Evolutionary conservation across 768 basidiomycete genomes (phyloP), one percentile per base, ranked within the genome.

Genomic region (Mycena vitilis): DNA sequence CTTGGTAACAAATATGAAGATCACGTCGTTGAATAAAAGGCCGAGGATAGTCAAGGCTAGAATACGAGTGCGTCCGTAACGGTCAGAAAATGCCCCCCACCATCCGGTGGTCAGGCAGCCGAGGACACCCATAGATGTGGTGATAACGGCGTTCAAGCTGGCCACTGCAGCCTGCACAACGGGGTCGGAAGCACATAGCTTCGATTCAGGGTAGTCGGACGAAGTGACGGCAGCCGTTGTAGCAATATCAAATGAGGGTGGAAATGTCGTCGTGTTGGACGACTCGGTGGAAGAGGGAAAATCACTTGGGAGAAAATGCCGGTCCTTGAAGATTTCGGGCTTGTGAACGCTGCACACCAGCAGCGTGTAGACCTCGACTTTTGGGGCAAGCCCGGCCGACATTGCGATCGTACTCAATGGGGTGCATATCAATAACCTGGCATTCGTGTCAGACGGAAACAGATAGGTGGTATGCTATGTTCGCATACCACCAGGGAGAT

Each of bases 61-160:
- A 63, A 88, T 78, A 23, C 69, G 75, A 2, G 82, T 86, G 49
- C 91, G 84, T 10, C 91, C 91, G 60, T 79, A 76, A n/a, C 87
- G 80, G 75, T 92, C 91, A 5, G 88, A 88, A 23, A 87, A 76
- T 60, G 90, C 85, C 63, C 92, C 91, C 95, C 95, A 97, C 87
- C 90, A 96, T 3, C 88, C 93, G 15, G 91, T 90, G 4, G 94
- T 95, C 40, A 96, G 74, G 69, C 93, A 92, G 38, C 88, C 85
- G 40, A 97, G 80, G 58, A 94, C 77, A 11, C 95, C 95, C 81
- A 88, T 88, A 11, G 85, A 81, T 4, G 89, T 82, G 0, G 87
- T 78, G 75, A 93, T 89, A 23, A 85, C 84, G 72, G 91, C 84
- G 49, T 83, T 83, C 25, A 94, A 79, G 73, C 84, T 87, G 18